Evolutionary conservation across 257 asterid species (phyloP).

Genomic region (Schizonepeta tenuifolia): DNA sequence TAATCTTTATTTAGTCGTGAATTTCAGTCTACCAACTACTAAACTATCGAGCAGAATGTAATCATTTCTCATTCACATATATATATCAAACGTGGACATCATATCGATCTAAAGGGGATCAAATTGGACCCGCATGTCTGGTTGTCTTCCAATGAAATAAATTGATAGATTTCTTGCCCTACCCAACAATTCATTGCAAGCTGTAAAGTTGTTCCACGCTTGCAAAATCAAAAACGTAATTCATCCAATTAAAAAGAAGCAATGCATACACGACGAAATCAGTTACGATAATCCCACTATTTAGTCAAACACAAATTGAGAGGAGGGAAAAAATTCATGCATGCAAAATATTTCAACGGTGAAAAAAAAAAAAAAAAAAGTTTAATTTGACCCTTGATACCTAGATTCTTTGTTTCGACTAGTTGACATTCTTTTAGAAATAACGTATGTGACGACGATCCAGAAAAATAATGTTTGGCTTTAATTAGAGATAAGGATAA

Average conservation of each 20-base stretch:
- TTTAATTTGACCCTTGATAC: slow-evolving; percentile 6
- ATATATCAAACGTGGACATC: background rate
- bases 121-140: slow-evolving; percentile 52
- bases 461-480: no score
- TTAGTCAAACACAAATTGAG: background rate
- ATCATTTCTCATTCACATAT: background rate
- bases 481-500: no score
- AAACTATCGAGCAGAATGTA: background rate
- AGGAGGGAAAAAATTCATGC: background rate
- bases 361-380: background rate
- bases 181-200: slow-evolving; percentile 24
- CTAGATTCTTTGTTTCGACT: background rate
- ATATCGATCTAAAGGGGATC: slow-evolving; percentile 20
- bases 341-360: background rate
- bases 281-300: background rate
- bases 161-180: slow-evolving; percentile 23
- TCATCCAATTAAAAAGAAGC: background rate
- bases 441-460: no score
- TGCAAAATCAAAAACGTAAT: background rate
- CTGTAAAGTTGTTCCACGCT: slow-evolving; percentile 25
- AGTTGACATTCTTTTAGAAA: background rate
- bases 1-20: background rate
- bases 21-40: background rate
- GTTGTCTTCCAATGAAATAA: slow-evolving; percentile 41
- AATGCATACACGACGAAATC: background rate